Evolutionary conservation across 768 basidiomycete genomes (phyloP).

Genomic region (Macrolepiota dolichaula): DNA sequence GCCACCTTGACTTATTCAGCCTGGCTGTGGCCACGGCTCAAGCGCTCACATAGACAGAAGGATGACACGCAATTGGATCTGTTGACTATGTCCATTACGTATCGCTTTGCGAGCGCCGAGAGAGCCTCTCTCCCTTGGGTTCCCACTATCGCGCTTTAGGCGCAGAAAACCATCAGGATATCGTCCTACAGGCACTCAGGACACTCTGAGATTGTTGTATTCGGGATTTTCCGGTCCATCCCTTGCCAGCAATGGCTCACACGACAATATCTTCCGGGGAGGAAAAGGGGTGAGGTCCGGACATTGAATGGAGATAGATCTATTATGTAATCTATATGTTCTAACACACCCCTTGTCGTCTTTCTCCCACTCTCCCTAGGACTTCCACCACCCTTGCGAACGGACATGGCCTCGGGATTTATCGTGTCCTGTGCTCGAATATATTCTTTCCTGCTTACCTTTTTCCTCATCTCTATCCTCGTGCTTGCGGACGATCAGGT

Average conservation of each 20-base stretch:
- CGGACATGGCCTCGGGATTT: not conserved
- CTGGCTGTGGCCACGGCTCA: conserved; percentile 17
- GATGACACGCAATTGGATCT: conserved; percentile 5
- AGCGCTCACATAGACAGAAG: conserved; percentile 23
- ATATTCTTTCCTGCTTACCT: not conserved
- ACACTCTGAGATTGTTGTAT: not conserved
- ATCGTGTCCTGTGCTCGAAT: not conserved
- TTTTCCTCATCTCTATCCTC: not conserved
- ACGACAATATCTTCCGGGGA: too few relatives aligned
- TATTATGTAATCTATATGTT: conserved; percentile 2
- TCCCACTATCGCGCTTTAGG: not conserved
- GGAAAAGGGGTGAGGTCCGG: not conserved
- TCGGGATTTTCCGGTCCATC: not conserved
- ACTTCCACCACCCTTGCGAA: not conserved
- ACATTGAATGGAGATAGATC: not conserved
- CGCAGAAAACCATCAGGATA: not conserved
- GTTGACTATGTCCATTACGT: not conserved
- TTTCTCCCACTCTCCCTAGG: not conserved
- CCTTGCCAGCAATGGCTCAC: not conserved
- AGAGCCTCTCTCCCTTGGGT: not conserved
- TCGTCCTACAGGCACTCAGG: not conserved
- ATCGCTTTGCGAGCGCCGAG: conserved; percentile 2
- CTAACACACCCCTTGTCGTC: not conserved
- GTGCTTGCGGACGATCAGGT: not conserved
- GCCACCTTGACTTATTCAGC: conserved; percentile 19